phyloP scores from a whole-genome alignment of 2,329 filamentous ascomycete genomes.

The Aurifilum marmelostoma region DNA sequence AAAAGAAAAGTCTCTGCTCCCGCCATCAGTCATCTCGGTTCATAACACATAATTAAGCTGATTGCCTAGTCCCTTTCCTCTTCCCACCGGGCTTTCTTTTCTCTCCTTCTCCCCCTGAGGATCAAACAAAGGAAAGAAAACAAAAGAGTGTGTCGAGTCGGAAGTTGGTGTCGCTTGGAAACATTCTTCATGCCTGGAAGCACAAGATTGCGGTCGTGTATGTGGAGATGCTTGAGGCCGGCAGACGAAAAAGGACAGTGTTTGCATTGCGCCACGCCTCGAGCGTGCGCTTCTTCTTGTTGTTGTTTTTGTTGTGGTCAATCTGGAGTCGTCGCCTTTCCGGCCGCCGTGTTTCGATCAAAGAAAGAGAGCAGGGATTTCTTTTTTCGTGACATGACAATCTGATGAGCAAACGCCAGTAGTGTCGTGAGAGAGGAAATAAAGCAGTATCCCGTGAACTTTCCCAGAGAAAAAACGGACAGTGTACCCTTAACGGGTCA shows the following conservation, averaged over 20 bases:
- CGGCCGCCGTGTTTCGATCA: conserved; percentile 23
- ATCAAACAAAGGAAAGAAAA: conserved; percentile 33
- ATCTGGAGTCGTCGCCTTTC: conserved; percentile 29
- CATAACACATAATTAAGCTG: background rate
- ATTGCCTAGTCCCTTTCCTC: conserved; percentile 23
- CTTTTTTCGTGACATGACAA: background rate
- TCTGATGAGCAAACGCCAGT: conserved; percentile 3
- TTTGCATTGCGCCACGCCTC: conserved; percentile 7
- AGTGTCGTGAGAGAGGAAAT: background rate
- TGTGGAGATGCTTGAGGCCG: conserved; percentile 31
- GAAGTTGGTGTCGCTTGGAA: conserved; percentile 20
- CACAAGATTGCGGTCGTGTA: background rate
- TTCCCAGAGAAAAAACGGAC: conserved; percentile 19
- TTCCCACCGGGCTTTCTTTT: background rate
- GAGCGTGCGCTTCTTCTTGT: conserved; percentile 1
- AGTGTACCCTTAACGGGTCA: conserved; percentile 16
- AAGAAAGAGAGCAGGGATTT: conserved; percentile 22
- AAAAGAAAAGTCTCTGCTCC: conserved; percentile 21
- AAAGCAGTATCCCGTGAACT: conserved; percentile 19
- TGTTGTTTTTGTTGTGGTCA: conserved; percentile 7
- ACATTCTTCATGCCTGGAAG: conserved; percentile 16
- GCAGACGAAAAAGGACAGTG: conserved; percentile 30
- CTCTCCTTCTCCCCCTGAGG: conserved; percentile 24
- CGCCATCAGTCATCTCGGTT: conserved; percentile 28
- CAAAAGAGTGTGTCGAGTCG: conserved; percentile 13